phyloP scores from a whole-genome alignment of 176 grass and related monocot species.

The Bromus sterilis region DNA sequence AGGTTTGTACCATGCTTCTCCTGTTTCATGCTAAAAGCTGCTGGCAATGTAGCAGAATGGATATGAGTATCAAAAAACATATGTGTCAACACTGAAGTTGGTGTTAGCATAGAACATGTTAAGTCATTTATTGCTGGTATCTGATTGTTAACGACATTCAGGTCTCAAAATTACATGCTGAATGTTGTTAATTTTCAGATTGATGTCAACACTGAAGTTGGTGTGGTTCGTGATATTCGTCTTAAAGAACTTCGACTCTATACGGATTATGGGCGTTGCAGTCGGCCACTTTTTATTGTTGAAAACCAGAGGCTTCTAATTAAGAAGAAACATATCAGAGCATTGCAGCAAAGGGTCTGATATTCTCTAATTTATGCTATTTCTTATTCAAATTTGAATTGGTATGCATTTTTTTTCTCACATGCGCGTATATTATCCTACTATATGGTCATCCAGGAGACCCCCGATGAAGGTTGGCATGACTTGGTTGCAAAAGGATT shows the following conservation, averaged over 20 bases:
- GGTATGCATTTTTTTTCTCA: conserved; percentile 17
- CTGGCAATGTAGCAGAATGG: background rate
- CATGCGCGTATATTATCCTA: background rate
- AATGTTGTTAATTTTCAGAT: conserved; percentile 48
- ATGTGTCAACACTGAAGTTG: too few species aligned
- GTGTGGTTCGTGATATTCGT: conserved; percentile 91
- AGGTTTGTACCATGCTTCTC: conserved; percentile 35
- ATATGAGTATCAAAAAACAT: background rate
- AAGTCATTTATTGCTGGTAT: background rate
- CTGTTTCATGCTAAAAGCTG: background rate
- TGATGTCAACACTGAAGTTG: conserved; percentile 99
- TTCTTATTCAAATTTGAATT: conserved; percentile 6
- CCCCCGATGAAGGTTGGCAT: conserved; percentile 92
- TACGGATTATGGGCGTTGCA: conserved; percentile 97
- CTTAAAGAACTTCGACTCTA: conserved; percentile 95
- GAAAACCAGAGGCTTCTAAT: conserved; percentile 92
- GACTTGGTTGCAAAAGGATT: conserved; percentile 90
- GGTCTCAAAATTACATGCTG: background rate
- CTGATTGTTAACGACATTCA: background rate
- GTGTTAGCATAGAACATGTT: background rate
- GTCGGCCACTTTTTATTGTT: conserved; percentile 92
- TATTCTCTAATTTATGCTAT: conserved; percentile 7
- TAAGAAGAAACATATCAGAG: conserved; percentile 79
- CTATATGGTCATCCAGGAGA: conserved; percentile 58
- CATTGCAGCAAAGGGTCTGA: conserved; percentile 85